phyloP scores from a whole-genome alignment of 2,329 filamentous ascomycete genomes.

The Septoria linicola region DNA sequence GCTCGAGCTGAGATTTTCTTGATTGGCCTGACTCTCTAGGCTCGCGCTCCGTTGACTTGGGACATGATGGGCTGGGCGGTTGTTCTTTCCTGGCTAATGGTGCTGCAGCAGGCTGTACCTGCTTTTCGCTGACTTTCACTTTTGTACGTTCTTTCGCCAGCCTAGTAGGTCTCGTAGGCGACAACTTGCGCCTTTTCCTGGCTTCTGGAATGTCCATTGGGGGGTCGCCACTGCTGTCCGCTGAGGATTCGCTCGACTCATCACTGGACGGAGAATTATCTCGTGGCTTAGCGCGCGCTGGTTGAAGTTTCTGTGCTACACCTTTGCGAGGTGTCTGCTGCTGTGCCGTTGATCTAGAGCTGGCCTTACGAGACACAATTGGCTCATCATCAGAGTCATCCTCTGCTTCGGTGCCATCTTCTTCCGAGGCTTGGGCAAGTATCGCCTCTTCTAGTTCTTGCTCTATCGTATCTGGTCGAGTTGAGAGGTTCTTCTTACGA shows the following conservation, averaged over 20 bases:
- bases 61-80: not conserved
- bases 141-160: not conserved
- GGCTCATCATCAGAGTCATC: constrained; percentile 19
- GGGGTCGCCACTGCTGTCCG: constrained; percentile 13
- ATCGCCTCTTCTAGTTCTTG: constrained; percentile 16
- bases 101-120: not conserved
- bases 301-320: constrained; percentile 25
- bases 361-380: not conserved
- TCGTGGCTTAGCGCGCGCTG: constrained; percentile 1
- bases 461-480: constrained; percentile 9
- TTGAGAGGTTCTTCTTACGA: constrained; percentile 20
- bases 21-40: not conserved
- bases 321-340: constrained; percentile 22
- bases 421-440: constrained; percentile 15
- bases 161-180: not conserved
- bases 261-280: constrained; percentile 12
- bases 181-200: not conserved
- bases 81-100: constrained; percentile 2
- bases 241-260: constrained; percentile 2
- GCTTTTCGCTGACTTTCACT: not conserved
- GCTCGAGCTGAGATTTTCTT: not conserved
- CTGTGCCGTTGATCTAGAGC: not conserved
- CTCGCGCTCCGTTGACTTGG: not conserved
- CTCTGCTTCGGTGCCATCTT: not conserved
- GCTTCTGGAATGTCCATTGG: constrained; percentile 1